Evolutionary conservation across 148 eudicot genomes (phyloP), one percentile per base, ranked within the genome.

Genomic region (Rhododendron mucronatum): DNA sequence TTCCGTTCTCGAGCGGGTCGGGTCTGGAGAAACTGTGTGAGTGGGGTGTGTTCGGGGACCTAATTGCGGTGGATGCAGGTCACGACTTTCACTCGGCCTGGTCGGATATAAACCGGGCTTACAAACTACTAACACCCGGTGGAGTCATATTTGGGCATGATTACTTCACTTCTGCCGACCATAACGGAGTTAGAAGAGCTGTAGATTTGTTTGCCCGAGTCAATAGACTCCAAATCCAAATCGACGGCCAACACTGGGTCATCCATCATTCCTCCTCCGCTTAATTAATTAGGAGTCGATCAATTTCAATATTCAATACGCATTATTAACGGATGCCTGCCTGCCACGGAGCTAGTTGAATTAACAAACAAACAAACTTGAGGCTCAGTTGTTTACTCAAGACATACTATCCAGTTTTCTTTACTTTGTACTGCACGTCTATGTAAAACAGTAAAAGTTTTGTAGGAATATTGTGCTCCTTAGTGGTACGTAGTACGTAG

Each of bases 71-170:
- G 23, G 95, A 94, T 75, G 95, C 97, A 39, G 95, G 95, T 20
- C 94, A 91, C 33, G 98, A 95, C 78, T 95, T 95, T 84, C 95
- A 93, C 50, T 95, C 95, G 41, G 95, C 95, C 2, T 95, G 98
- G 98, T 48, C 92, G 0, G 95, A 95, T 84, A 95, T 95, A 57
- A 95, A 95, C 79, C 85, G 88, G 87, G 98, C 94, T 12, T 88
- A 89, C 28, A 95, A 94, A 85, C 7, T 95, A 16, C 75, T 95
- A 0, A 83, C 90, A 53, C 93, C 96, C 18, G 98, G 96, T 71
- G 98, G 96, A 55, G 93, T 94, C 2, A 83, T 93, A 14, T 95
- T 95, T 47, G 98, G 98, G 59, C 98, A 93, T 63, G 95, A 95
- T 63, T 93, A 95, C 73, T 91, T 89, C 26, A 87, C 90, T 2